Conservation (phyloP, 1,284 basidiomycete species). For the Trametes sp. region DNA sequence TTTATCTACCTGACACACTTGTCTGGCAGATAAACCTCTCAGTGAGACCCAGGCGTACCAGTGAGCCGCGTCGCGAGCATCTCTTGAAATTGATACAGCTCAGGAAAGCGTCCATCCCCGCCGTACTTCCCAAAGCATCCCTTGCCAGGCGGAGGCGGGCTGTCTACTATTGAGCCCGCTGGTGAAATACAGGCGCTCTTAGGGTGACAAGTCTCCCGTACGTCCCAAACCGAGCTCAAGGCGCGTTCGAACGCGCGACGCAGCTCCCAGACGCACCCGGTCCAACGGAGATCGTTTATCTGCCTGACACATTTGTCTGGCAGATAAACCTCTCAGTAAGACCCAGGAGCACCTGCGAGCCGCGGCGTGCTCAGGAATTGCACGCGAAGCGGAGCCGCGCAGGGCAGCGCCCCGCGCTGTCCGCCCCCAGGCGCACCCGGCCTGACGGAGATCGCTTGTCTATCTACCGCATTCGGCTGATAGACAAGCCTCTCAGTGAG, state of each 20-base stretch:
- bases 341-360: conserved; percentile 4
- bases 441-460: conserved; percentile 12
- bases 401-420: background rate
- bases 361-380: background rate
- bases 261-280: conserved; percentile 4
- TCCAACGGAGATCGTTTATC: conserved; percentile 8
- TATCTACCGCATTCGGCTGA: background rate
- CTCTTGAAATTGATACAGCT: background rate
- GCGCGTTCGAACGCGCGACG: background rate
- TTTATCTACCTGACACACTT: conserved; percentile 1
- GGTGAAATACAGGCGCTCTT: too few species aligned
- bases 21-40: conserved; percentile 7
- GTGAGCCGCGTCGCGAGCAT: background rate
- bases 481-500: conserved; percentile 11
- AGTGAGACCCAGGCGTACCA: conserved; percentile 7
- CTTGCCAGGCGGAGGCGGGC: too few species aligned
- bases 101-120: too few species aligned
- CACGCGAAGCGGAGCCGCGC: background rate
- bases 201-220: too few species aligned
- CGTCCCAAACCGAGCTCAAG: too few species aligned
- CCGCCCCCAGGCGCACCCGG: background rate
- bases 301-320: background rate
- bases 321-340: conserved; percentile 11
- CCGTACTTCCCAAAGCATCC: too few species aligned
- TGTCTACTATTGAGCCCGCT: too few species aligned